Evolutionary conservation across 1,139 yeast genomes (phyloP).

Genomic region (Arxiozyma slooffiae): DNA sequence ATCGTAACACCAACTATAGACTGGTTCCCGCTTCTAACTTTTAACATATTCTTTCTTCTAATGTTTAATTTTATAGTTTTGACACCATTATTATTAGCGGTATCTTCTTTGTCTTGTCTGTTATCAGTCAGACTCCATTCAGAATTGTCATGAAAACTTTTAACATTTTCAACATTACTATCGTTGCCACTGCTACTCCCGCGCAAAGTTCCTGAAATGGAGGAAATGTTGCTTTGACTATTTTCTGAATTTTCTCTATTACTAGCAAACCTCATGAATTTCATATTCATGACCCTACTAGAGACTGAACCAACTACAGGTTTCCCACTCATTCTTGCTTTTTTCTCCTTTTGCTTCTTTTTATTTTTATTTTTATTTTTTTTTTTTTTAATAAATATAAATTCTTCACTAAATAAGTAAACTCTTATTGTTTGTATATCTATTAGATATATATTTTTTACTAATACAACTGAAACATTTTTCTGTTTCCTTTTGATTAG

Average conservation of each 20-base stretch:
- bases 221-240: neutral
- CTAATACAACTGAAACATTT: no score
- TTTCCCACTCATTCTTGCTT: constrained; percentile 5
- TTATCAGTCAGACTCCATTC: constrained; percentile 7
- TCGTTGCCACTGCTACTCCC: constrained; percentile 1
- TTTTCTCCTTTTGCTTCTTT: no score
- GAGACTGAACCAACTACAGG: constrained; percentile 20
- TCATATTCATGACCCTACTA: constrained; percentile 33
- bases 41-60: neutral
- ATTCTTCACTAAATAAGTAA: no score
- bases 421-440: no score
- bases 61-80: neutral
- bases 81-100: neutral
- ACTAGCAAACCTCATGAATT: constrained; percentile 38
- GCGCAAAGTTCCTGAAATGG: neutral
- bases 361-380: neutral
- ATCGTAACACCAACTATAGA: constrained; percentile 6
- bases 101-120: neutral
- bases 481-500: no score
- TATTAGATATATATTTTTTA: no score
- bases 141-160: constrained; percentile 8
- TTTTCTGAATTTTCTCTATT: constrained; percentile 1
- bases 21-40: constrained; percentile 1
- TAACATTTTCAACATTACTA: constrained; percentile 1
- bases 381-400: no score